Evolutionary conservation across 805 yeast species (phyloP).

Genomic region (Torulaspora maleeae): DNA sequence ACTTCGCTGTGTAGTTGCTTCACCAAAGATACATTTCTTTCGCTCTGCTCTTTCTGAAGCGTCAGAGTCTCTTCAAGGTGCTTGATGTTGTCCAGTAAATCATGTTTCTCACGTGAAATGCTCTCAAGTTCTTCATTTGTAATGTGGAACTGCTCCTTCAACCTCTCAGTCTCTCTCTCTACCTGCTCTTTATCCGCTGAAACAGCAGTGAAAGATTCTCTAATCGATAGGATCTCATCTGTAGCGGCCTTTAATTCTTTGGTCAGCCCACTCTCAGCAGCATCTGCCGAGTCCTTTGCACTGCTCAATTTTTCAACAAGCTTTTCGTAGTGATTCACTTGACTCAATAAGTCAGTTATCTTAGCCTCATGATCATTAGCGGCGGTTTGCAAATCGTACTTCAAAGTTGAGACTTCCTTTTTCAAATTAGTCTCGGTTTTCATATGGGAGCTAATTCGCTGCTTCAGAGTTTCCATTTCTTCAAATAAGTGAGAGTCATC

Average conservation of each 20-base stretch:
- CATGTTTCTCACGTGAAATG: conserved; percentile 22
- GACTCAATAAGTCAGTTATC: conserved; percentile 39
- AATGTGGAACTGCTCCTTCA: conserved; percentile 39
- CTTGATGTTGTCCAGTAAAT: conserved; percentile 18
- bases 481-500: conserved; percentile 44
- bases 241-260: conserved; percentile 43
- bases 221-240: conserved; percentile 52
- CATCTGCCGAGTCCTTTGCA: conserved; percentile 41
- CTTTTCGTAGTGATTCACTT: conserved; percentile 41
- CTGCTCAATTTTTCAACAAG: conserved; percentile 40
- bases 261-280: conserved; percentile 44
- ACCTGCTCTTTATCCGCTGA: conserved; percentile 59
- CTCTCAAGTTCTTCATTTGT: conserved; percentile 21
- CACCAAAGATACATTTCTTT: conserved; percentile 36
- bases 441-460: conserved; percentile 49
- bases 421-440: conserved; percentile 63
- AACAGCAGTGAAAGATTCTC: conserved; percentile 56
- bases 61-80: conserved; percentile 31
- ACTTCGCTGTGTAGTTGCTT: conserved; percentile 35
- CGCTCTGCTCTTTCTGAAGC: conserved; percentile 32
- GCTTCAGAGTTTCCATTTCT: conserved; percentile 52
- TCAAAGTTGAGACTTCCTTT: conserved; percentile 58
- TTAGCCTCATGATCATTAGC: conserved; percentile 38
- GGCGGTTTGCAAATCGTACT: conserved; percentile 55
- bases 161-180: conserved; percentile 45